Percentiles rank a stretch among this genome's conserved stretches.
Conservation (phyloP, 345 rosid species). For the Noccaea caerulescens region DNA sequence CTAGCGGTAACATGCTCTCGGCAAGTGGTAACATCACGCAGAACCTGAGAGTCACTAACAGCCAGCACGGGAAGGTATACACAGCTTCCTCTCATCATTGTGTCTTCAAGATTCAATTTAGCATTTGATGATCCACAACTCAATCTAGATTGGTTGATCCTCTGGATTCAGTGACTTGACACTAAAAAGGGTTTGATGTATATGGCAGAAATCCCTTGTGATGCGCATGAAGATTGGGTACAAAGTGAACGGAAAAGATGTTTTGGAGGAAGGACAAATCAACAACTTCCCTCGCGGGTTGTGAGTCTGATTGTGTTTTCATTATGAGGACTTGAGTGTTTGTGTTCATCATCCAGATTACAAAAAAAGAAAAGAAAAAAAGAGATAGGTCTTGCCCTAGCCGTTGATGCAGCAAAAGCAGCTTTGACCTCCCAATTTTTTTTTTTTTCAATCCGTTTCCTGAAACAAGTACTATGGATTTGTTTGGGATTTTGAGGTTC, state of each 20-base stretch:
- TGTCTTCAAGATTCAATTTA: neutral
- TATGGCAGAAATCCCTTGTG: conserved; percentile 84
- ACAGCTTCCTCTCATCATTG: conserved; percentile 4
- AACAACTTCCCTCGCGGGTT: conserved; percentile 82
- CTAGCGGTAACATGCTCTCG: conserved; percentile 74
- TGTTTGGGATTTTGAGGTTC: conserved; percentile 39
- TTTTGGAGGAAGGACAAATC: conserved; percentile 92
- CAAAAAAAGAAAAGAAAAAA: no score
- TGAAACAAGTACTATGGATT: conserved; percentile 31
- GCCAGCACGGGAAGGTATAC: conserved; percentile 96
- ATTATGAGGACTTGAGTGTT: conserved; percentile 20
- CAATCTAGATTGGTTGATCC: conserved; percentile 17
- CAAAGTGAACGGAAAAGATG: conserved; percentile 75
- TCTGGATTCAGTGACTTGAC: conserved; percentile 8
- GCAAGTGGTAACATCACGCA: conserved; percentile 68
- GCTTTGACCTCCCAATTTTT: conserved; percentile 27
- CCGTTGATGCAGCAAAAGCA: conserved; percentile 32
- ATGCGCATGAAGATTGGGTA: conserved; percentile 93
- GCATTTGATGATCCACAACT: conserved; percentile 17
- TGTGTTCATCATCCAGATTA: conserved; percentile 9
- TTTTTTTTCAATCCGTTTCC: conserved; percentile 20
- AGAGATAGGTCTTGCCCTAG: conserved; percentile 17
- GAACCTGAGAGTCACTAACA: conserved; percentile 76
- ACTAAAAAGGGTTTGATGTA: conserved; percentile 27
- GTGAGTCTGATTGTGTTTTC: conserved; percentile 52